Percentiles rank a stretch among this genome's conserved stretches.
Conservation (phyloP, 768 basidiomycete genomes). For the Rhizopogon roseolus region DNA sequence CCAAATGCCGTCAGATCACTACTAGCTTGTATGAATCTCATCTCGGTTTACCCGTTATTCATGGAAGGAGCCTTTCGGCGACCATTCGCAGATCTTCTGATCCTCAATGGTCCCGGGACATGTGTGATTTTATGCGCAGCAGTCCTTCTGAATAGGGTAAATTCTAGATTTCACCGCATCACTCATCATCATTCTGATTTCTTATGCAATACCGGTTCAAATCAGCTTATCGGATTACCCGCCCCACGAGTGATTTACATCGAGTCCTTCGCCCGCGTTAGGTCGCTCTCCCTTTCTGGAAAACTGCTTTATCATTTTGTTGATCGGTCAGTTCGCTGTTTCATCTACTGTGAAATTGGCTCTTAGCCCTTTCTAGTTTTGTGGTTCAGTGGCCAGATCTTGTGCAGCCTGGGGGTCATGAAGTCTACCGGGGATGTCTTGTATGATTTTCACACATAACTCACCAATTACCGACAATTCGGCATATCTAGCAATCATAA, state of each 20-base stretch:
- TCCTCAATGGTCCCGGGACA: slow-evolving; percentile 95
- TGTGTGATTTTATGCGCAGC: slow-evolving; percentile 76
- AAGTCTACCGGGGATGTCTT: slow-evolving; percentile 59
- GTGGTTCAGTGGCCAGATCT: slow-evolving; percentile 86
- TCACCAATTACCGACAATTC: no score
- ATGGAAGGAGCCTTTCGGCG: slow-evolving; percentile 8
- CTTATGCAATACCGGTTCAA: slow-evolving; percentile 7
- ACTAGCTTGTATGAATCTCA: slow-evolving; percentile 50
- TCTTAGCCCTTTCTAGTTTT: slow-evolving; percentile 45
- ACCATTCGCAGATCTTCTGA: slow-evolving; percentile 65
- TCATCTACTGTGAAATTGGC: slow-evolving; percentile 56
- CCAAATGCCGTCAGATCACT: slow-evolving; percentile 63
- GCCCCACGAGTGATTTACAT: slow-evolving; percentile 79
- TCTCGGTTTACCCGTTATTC: slow-evolving; percentile 51
- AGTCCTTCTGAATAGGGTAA: slow-evolving; percentile 66
- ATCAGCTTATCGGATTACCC: slow-evolving; percentile 69
- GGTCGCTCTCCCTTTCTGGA: slow-evolving; percentile 76
- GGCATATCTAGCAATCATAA: no score
- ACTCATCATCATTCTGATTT: background rate
- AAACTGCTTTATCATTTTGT: slow-evolving; percentile 77
- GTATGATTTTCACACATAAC: slow-evolving; percentile 36
- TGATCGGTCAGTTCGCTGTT: slow-evolving; percentile 61
- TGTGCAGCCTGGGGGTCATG: slow-evolving; percentile 33
- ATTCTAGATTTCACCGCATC: slow-evolving; percentile 17
- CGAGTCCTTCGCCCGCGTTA: slow-evolving; percentile 91